phyloP scores from a whole-genome alignment of 2,329 filamentous ascomycete genomes.

The Ceratocystis lukuohia region DNA sequence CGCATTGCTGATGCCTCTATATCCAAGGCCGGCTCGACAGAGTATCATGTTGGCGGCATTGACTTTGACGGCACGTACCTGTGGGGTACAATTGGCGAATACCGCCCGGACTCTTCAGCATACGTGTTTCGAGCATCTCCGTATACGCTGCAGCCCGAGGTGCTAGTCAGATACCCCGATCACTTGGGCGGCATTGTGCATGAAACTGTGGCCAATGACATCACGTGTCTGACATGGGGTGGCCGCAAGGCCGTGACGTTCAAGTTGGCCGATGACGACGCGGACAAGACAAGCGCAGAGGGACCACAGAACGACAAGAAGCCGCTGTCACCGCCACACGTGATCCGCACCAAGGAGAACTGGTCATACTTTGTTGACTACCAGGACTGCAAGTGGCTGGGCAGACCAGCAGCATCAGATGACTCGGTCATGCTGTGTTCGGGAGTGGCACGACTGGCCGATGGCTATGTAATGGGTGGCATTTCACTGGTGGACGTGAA shows the following conservation, averaged over 20 bases:
- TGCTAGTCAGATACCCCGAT: slow-evolving; percentile 29
- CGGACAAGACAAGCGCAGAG: not conserved
- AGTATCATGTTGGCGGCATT: slow-evolving; percentile 36
- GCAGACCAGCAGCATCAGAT: slow-evolving; percentile 28
- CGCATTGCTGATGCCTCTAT: slow-evolving; percentile 34
- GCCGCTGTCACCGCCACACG: slow-evolving; percentile 11
- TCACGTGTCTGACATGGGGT: slow-evolving; percentile 37
- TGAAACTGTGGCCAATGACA: slow-evolving; percentile 26
- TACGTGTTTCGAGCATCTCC: slow-evolving; percentile 31
- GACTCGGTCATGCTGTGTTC: slow-evolving; percentile 35
- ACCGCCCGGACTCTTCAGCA: slow-evolving; percentile 35
- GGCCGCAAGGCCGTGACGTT: slow-evolving; percentile 30
- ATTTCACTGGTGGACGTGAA: slow-evolving; percentile 34
- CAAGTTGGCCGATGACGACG: slow-evolving; percentile 22
- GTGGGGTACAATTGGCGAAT: slow-evolving; percentile 35
- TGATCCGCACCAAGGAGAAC: slow-evolving; percentile 25
- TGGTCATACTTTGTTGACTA: slow-evolving; percentile 36
- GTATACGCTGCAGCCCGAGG: slow-evolving; percentile 26
- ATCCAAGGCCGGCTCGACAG: slow-evolving; percentile 27
- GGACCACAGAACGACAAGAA: not conserved
- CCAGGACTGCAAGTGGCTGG: slow-evolving; percentile 40
- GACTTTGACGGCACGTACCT: slow-evolving; percentile 36
- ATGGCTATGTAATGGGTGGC: slow-evolving; percentile 30
- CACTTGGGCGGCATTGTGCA: slow-evolving; percentile 37
- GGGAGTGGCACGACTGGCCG: slow-evolving; percentile 28